Evolutionary conservation across 192 early-diverging fungal species (phyloP).

Genomic region (Chytriomyces sp.): DNA sequence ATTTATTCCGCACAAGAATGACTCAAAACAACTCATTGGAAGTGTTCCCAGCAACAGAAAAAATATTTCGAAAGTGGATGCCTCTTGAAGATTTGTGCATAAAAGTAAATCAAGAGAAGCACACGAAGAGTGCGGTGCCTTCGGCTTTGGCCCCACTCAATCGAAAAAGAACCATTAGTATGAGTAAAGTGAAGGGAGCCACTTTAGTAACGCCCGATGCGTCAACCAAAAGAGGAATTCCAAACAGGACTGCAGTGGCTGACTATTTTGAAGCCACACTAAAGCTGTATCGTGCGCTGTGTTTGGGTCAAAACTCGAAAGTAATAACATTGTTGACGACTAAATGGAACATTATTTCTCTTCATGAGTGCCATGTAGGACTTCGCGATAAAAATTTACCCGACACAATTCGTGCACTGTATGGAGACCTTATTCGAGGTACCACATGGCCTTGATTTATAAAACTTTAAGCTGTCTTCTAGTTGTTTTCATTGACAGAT

Average conservation of each 20-base stretch:
- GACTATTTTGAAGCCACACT: conserved; percentile 31
- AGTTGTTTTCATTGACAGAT: conserved; percentile 34
- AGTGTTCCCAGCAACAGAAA: conserved; percentile 24
- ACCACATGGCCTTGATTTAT: background rate
- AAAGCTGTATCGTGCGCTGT: conserved; percentile 37
- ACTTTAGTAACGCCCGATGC: background rate
- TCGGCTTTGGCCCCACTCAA: background rate
- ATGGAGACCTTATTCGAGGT: conserved; percentile 40
- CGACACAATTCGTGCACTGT: conserved; percentile 21
- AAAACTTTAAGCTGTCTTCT: background rate
- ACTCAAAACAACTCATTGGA: background rate
- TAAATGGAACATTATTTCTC: conserved; percentile 15
- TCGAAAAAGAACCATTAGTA: conserved; percentile 22
- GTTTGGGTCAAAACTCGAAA: conserved; percentile 27
- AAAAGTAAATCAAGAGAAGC: conserved; percentile 6
- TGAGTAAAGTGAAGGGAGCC: background rate
- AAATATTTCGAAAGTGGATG: conserved; percentile 18
- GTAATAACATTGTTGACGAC: conserved; percentile 22
- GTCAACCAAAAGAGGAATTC: background rate
- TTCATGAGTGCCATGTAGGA: conserved; percentile 31
- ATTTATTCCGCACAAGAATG: conserved; percentile 20
- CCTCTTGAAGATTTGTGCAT: conserved; percentile 28
- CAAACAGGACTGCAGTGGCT: conserved; percentile 7
- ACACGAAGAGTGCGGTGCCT: background rate
- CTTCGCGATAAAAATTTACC: conserved; percentile 32